A percentile compares a stretch with the other conserved stretches of the same genome.
Evolutionary conservation across 306 rosid species (phyloP).

Genomic region (Cucurbita moschata): DNA sequence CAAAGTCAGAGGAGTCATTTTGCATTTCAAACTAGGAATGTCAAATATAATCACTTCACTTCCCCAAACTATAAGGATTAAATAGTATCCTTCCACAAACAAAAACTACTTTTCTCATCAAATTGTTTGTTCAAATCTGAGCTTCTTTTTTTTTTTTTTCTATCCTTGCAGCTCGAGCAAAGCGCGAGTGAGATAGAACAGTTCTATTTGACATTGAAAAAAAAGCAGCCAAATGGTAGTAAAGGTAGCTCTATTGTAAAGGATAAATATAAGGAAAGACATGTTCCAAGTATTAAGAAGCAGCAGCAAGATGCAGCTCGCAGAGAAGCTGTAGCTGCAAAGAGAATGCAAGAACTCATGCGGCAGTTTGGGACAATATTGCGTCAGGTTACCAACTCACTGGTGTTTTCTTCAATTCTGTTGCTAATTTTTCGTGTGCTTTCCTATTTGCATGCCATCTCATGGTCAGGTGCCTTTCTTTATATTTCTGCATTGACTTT

Average conservation of each 20-base stretch:
- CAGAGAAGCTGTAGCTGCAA: conserved; percentile 64
- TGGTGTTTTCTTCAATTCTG: not conserved
- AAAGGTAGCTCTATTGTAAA: conserved; percentile 39
- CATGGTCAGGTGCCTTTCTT: not conserved
- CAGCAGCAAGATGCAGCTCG: conserved; percentile 62
- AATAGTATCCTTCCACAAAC: too few relatives aligned
- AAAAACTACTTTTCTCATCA: not conserved
- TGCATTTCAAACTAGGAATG: too few relatives aligned
- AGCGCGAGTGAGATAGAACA: conserved; percentile 44
- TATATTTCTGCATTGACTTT: conserved; percentile 13
- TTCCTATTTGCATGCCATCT: not conserved
- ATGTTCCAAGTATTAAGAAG: conserved; percentile 59
- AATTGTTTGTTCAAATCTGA: not conserved
- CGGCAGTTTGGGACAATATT: conserved; percentile 76
- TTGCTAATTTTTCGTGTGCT: not conserved
- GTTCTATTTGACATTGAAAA: conserved; percentile 26
- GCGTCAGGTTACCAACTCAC: conserved; percentile 46
- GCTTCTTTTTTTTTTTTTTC: not conserved
- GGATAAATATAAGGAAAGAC: conserved; percentile 60
- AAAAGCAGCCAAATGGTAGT: conserved; percentile 28
- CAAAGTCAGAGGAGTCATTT: too few relatives aligned
- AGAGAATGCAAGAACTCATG: conserved; percentile 91
- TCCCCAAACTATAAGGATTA: too few relatives aligned
- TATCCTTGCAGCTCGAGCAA: conserved; percentile 51
- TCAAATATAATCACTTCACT: not conserved